Percentiles rank a stretch among this genome's conserved stretches.
Conservation (phyloP, 352 stramenopile species). For the Pythium folliculosum region DNA sequence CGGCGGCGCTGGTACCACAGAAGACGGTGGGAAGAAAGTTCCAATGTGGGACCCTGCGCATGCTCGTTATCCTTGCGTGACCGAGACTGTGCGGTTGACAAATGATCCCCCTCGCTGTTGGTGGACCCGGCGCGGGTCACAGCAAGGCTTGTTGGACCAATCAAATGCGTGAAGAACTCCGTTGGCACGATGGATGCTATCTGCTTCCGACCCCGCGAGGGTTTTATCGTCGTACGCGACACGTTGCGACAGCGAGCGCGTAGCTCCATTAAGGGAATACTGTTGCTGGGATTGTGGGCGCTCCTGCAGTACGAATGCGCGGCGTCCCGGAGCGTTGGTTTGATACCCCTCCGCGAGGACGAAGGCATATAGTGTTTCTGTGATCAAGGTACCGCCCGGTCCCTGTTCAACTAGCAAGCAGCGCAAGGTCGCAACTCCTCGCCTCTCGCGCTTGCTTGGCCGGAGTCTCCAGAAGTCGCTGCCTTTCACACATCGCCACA, state of each 20-base stretch:
- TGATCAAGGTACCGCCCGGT: too few species aligned
- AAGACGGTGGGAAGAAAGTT: not conserved
- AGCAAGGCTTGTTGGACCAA: too few species aligned
- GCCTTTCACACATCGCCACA: conserved; percentile 8
- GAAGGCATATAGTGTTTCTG: too few species aligned
- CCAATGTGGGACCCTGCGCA: not conserved
- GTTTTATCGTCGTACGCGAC: conserved; percentile 11
- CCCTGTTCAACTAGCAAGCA: too few species aligned
- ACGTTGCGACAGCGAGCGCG: conserved; percentile 18
- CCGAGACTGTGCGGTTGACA: too few species aligned
- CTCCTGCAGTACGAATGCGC: conserved; percentile 4
- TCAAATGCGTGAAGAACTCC: not conserved
- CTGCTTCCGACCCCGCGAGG: not conserved
- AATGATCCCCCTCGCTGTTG: too few species aligned
- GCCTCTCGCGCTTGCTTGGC: conserved; percentile 15
- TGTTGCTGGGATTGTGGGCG: conserved; percentile 17
- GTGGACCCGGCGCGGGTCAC: too few species aligned
- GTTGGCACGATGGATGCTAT: too few species aligned
- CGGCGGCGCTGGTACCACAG: not conserved
- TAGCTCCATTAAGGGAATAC: conserved; percentile 17
- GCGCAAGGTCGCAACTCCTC: not conserved
- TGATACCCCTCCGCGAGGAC: too few species aligned
- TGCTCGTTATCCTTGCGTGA: too few species aligned
- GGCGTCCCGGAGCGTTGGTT: conserved; percentile 8
- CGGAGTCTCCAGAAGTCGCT: not conserved